A percentile compares a stretch with the other conserved stretches of the same genome.
Evolutionary conservation across 495 filamentous ascomycete species (phyloP).

Genomic region (Pseudoneurospora amorphoporcata): DNA sequence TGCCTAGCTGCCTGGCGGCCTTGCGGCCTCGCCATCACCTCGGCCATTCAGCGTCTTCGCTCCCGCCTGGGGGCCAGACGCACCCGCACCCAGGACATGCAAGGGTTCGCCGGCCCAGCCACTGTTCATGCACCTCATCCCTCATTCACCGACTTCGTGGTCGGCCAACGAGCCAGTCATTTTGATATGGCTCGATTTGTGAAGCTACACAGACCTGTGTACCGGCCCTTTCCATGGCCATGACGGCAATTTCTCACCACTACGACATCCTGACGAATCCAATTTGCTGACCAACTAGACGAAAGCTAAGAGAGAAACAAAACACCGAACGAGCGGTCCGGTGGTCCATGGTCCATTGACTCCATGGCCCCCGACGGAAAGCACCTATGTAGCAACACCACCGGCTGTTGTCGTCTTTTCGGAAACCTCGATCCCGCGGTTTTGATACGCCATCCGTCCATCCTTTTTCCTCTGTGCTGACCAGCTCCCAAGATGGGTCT

Average conservation of each 20-base stretch:
- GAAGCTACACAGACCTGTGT: background rate
- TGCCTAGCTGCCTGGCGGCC: conserved; percentile 35
- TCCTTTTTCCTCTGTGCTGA: background rate
- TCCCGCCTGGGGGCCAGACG: conserved; percentile 31
- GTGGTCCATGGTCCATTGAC: background rate
- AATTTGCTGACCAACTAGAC: background rate
- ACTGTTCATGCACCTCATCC: conserved; percentile 50
- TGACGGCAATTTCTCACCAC: background rate
- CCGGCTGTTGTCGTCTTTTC: conserved; percentile 9
- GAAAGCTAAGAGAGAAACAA: background rate
- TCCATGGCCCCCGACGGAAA: background rate
- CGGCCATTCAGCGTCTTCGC: conserved; percentile 23
- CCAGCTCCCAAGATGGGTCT: background rate
- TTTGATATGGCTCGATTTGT: conserved; percentile 11
- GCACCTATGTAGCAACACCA: background rate
- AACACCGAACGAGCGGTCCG: background rate
- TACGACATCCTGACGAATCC: background rate
- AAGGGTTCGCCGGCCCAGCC: conserved; percentile 35
- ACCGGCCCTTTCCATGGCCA: background rate
- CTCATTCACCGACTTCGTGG: conserved; percentile 49
- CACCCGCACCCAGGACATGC: conserved; percentile 18
- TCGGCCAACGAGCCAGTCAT: conserved; percentile 42
- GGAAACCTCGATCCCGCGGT: conserved; percentile 13
- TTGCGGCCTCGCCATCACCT: conserved; percentile 22
- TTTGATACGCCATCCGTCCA: conserved; percentile 21